Base-by-base conservation (phyloP, 208 protist genomes). In the Leptomonas pyrrhocoris region DNA sequence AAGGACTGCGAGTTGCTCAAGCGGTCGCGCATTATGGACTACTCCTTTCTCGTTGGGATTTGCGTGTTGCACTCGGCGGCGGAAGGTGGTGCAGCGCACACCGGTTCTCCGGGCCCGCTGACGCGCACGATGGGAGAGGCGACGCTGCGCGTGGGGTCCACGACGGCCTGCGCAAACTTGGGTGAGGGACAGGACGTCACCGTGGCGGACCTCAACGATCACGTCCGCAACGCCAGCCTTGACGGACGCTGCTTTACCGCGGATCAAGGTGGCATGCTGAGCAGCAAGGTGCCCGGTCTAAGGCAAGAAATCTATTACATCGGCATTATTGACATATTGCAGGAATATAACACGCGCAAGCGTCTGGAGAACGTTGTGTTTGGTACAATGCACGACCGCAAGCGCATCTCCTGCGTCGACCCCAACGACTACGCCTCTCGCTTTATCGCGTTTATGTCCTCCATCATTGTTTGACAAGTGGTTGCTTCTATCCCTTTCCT, bases 281-380 rank as follows among this genome's bases (percentile, higher is more conserved):
- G 86, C 78, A 87, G 64, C 64, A 82, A 88, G 21, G 81, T 87
- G 9, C 69, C 81, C 6, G 84, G 83, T 9, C 68, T 86, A 31
- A 73, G 80, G 21, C 60, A 81, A 23, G 88, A 96, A 75, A 85
- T 98, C 27, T 97, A 98, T 77, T 97, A 96, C 73, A 83, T 96
- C 55, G 96, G 96, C 57, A 96, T 98, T 62, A 98, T 98, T 65
- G 96, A 98, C 66, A 94, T 98, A 67, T 73, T 98, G 65, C 93
- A 97, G 61, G 83, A 93, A 60, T 98, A 96, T 76, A 95, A 90
- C 59, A 34, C 70, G 27, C 59, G 86, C 21, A 98, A 98, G 72
- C 60, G 60, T 9, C 31, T 92, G 1, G 96, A 98, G 68, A 90
- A 89, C 38, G 34, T 74, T 4, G 34, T 94, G 16, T 73, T 85